Evolutionary conservation across 1,284 basidiomycete genomes (phyloP).

Genomic region (Sanghuangporus sanghuang): DNA sequence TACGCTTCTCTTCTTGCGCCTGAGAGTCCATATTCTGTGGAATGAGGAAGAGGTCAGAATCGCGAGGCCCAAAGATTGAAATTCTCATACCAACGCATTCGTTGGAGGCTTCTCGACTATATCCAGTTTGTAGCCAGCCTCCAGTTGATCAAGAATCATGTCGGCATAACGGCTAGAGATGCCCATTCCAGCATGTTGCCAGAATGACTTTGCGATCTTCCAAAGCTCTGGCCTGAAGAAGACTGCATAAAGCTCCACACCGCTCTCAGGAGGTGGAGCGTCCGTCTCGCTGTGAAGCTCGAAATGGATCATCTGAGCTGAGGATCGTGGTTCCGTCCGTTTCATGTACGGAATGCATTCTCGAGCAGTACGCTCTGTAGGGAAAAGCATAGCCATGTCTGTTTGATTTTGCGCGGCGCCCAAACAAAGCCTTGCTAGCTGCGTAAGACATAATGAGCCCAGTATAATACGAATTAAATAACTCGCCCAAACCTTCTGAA

Average conservation of each 20-base stretch:
- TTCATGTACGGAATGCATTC: slow-evolving; percentile 75
- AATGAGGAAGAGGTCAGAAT: neutral
- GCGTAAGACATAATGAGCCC: slow-evolving; percentile 7
- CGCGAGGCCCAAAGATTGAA: neutral
- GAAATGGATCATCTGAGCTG: slow-evolving; percentile 70
- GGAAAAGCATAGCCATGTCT: slow-evolving; percentile 72
- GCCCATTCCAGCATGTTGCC: slow-evolving; percentile 93
- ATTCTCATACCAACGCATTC: neutral
- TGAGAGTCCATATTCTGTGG: neutral
- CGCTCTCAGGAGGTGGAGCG: slow-evolving; percentile 25
- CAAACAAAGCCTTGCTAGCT: slow-evolving; percentile 77
- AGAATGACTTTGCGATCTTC: slow-evolving; percentile 82
- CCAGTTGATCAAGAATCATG: slow-evolving; percentile 54
- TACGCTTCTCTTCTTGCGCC: slow-evolving; percentile 4
- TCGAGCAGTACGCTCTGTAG: slow-evolving; percentile 69
- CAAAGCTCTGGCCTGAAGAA: slow-evolving; percentile 68
- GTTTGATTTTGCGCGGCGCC: slow-evolving; percentile 60
- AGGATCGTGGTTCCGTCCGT: slow-evolving; percentile 35
- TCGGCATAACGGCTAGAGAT: slow-evolving; percentile 89
- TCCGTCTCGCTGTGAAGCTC: slow-evolving; percentile 35
- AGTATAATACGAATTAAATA: neutral
- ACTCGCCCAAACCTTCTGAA: slow-evolving; percentile 66
- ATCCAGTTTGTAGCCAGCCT: neutral
- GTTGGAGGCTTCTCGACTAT: neutral
- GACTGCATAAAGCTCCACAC: slow-evolving; percentile 71